Conservation (phyloP, 1,139 yeast species). For the Scheffersomyces illinoinensis region DNA sequence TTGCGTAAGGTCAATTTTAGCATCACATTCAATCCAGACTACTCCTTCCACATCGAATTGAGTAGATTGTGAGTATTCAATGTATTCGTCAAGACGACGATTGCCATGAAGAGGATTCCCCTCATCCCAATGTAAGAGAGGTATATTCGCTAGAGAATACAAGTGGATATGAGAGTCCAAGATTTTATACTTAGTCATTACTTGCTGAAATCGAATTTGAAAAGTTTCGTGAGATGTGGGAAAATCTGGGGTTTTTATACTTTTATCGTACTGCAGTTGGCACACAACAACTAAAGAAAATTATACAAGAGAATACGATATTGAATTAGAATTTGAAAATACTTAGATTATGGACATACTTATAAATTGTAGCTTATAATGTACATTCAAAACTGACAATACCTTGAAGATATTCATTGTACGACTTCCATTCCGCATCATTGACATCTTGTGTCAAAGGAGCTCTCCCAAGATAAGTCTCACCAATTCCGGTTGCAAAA, state of each 20-base stretch:
- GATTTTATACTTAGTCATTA: not conserved
- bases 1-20: not conserved
- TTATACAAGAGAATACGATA: no score
- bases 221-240: not conserved
- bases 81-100: not conserved
- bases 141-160: not conserved
- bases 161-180: not conserved
- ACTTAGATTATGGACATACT: not conserved
- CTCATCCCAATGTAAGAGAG: not conserved
- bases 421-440: slow-evolving; percentile 4
- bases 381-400: not conserved
- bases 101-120: not conserved
- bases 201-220: not conserved
- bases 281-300: not conserved
- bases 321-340: not conserved
- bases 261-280: not conserved
- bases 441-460: slow-evolving; percentile 11
- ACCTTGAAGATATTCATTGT: not conserved
- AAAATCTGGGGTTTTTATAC: not conserved
- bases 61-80: not conserved
- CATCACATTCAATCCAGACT: not conserved
- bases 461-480: slow-evolving; percentile 23
- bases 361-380: not conserved
- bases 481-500: slow-evolving; percentile 39
- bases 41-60: not conserved